Evolutionary conservation across 2,329 filamentous ascomycete species (phyloP).

Genomic region (Ceratocystis papillata): DNA sequence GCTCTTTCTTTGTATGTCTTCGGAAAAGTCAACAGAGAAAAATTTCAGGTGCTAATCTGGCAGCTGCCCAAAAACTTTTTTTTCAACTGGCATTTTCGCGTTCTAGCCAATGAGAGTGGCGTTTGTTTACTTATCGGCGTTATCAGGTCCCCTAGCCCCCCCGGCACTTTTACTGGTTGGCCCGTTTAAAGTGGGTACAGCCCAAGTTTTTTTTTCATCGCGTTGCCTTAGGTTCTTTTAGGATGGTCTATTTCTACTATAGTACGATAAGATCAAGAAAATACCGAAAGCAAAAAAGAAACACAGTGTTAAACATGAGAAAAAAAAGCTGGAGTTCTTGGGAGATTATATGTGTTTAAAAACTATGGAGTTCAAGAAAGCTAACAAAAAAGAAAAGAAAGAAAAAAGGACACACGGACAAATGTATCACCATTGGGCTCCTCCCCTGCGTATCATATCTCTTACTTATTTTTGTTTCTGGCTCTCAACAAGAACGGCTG

Average conservation of each 20-base stretch:
- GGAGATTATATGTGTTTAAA: too few species aligned
- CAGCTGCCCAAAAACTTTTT: conserved; percentile 20
- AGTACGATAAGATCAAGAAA: not conserved
- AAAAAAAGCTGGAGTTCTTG: too few species aligned
- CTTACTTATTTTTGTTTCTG: too few species aligned
- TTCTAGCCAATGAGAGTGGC: conserved; percentile 12
- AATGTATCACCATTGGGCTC: not conserved
- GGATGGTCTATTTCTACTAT: not conserved
- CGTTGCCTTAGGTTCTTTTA: not conserved
- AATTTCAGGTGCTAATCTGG: conserved; percentile 19
- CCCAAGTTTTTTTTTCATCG: not conserved
- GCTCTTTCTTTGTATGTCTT: conserved; percentile 15
- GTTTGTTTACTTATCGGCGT: conserved; percentile 15
- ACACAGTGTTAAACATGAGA: too few species aligned
- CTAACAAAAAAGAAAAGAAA: too few species aligned
- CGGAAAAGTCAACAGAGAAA: conserved; percentile 14
- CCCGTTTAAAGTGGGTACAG: not conserved
- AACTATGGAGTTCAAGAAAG: too few species aligned
- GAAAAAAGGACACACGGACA: not conserved
- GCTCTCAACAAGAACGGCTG: not conserved
- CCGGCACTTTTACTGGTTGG: not conserved
- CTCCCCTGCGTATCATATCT: not conserved
- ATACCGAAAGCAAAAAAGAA: too few species aligned
- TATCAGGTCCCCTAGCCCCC: conserved; percentile 18
- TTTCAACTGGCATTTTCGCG: conserved; percentile 21